Base-by-base conservation (phyloP, 2,329 filamentous ascomycete species). In the Decorospora gaudefroyi region DNA sequence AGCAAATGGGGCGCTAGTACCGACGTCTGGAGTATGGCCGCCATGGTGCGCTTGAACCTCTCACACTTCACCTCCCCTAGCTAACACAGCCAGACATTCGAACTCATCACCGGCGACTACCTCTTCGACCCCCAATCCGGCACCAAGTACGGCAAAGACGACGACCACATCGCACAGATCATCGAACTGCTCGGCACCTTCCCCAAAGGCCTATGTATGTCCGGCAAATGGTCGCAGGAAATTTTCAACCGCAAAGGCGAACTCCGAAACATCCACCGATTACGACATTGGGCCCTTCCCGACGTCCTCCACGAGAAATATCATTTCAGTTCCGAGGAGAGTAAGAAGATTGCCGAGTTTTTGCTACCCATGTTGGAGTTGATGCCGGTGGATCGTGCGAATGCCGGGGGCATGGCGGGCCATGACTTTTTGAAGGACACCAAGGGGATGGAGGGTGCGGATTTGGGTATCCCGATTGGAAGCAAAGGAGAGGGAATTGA, bases 1-100 rank as follows among this genome's bases (percentile, higher is more conserved):
- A 84, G 90, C 3, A 97, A 97, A 76, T 99, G 93, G 93, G 93
- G 93, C 57, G 93, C 93, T n/a, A 97, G 92, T 68, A 97, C 93
- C 1, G 93, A 99, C 72, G 88, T 97, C 6, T 99, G 93, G 93
- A 97, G 92, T 74, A 99, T 99, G 93, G 91, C 93, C 46, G 88
- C 88, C 58, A 99, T 99, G 93, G 93, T 97, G 79, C 62, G 83
- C 67, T 17, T 6, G 6, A 8, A 5, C 11, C 4, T 18, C 1
- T 3, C 8, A 12, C 13, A 6, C 15, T 18, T 13, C 6, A 17
- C 25, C 6, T 30, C 26, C 16, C n/a, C 2, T 3, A 18, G 29
- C 55, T 67, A 50, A 58, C 42, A 26, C 9, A 6, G 10, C n/a
- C 10, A 97, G 92, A 87, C 92, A 11, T 99, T 99, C 61, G 93